Conservation (phyloP, 208 protist genomes). For the Porcisia hertigi region DNA sequence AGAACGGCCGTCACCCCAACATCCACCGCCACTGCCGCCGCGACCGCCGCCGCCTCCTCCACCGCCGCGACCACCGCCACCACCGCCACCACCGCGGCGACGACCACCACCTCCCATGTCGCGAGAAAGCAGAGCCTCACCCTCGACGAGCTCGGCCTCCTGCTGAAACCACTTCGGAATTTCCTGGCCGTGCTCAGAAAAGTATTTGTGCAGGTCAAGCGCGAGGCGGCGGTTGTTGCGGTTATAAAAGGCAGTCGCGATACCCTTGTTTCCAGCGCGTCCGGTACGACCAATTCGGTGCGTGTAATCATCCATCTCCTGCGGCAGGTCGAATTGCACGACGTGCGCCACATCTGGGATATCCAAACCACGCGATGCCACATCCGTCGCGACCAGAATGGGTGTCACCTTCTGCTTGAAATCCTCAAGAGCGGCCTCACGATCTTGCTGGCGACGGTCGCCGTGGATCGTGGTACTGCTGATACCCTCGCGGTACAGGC, state of each 20-base stretch:
- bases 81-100: constrained; percentile 44
- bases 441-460: constrained; percentile 90
- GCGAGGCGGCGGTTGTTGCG: constrained; percentile 62
- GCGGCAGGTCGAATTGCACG: constrained; percentile 97
- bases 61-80: constrained; percentile 15
- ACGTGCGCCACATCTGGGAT: constrained; percentile 97
- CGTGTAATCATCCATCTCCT: constrained; percentile 98
- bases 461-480: constrained; percentile 95
- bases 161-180: constrained; percentile 82
- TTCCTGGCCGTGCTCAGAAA: constrained; percentile 87
- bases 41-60: constrained; percentile 29
- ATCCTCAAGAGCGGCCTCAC: constrained; percentile 79
- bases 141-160: constrained; percentile 79
- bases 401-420: constrained; percentile 89
- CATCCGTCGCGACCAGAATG: constrained; percentile 98
- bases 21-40: constrained; percentile 20
- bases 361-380: constrained; percentile 98
- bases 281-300: constrained; percentile 99
- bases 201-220: constrained; percentile 79
- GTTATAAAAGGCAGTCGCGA: constrained; percentile 95
- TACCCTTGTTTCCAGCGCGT: constrained; percentile 96
- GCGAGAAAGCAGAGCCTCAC: constrained; percentile 59
- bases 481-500: constrained; percentile 81
- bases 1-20: constrained; percentile 26
- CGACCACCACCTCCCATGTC: constrained; percentile 37